A percentile compares a stretch with the other conserved stretches of the same genome.
Evolutionary conservation across 2,329 filamentous ascomycete species (phyloP).

Genomic region (Diaporthe nobilis): DNA sequence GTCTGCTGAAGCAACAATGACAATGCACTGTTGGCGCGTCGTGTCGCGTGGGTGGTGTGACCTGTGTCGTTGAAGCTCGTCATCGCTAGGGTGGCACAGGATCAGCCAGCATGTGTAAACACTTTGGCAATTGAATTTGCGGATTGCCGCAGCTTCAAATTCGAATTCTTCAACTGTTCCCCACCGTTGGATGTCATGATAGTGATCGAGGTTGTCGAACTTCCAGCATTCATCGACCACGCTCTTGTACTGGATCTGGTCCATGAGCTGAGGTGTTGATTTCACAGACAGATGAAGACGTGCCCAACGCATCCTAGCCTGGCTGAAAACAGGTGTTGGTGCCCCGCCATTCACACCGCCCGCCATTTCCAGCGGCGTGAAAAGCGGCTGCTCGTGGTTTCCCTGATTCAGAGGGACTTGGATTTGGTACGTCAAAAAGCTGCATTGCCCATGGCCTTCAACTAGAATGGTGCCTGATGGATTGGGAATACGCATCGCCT

Average conservation of each 20-base stretch:
- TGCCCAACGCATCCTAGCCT: too few relatives aligned
- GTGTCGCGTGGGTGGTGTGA: too few relatives aligned
- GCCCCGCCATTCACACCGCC: neutral
- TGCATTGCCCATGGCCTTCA: neutral
- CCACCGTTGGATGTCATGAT: neutral
- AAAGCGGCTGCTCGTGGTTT: neutral
- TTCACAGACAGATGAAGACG: neutral
- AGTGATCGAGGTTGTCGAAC: neutral
- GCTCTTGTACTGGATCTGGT: neutral
- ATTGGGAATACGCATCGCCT: neutral
- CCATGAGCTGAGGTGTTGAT: neutral
- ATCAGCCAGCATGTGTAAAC: neutral
- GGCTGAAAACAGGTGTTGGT: neutral
- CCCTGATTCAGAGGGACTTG: neutral
- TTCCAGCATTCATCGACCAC: neutral
- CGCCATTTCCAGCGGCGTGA: neutral
- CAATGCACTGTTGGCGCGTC: neutral
- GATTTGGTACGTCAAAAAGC: neutral
- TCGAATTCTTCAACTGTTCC: neutral
- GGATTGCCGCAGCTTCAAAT: neutral
- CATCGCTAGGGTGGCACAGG: too few relatives aligned
- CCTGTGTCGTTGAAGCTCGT: too few relatives aligned
- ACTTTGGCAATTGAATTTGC: neutral
- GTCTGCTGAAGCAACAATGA: neutral
- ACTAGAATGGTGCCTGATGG: neutral